These are phyloP conservation scores for Chytriomyces sp. DNA, from an alignment of 192 early-diverging fungal species.

Conservation along the genomic window DNA sequence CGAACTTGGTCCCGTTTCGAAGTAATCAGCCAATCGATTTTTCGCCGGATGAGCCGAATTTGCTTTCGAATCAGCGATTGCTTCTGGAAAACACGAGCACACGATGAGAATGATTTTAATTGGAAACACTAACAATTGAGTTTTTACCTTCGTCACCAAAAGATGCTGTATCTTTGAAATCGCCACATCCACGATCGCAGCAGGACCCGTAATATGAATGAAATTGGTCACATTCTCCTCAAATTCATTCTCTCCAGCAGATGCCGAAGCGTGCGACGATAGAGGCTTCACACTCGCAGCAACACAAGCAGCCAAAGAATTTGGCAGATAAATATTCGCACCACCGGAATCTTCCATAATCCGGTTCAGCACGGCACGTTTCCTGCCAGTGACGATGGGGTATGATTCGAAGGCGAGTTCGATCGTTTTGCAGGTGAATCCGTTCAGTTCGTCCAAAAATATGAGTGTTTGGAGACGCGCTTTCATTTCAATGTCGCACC, in stretches of 20 bases:
- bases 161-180: constrained; percentile 57
- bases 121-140: constrained; percentile 66
- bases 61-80: constrained; percentile 45
- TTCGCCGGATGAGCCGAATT: constrained; percentile 65
- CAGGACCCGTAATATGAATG: constrained; percentile 71
- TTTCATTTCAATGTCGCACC: constrained; percentile 49
- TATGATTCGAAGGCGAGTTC: constrained; percentile 60
- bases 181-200: constrained; percentile 50
- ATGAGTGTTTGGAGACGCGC: constrained; percentile 52
- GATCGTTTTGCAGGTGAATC: constrained; percentile 49
- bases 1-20: constrained; percentile 65
- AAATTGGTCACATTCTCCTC: constrained; percentile 50
- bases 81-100: constrained; percentile 26
- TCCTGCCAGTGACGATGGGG: constrained; percentile 74
- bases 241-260: neutral
- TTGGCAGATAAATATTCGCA: constrained; percentile 77
- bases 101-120: constrained; percentile 46
- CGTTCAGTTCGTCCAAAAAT: constrained; percentile 49
- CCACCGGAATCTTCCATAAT: constrained; percentile 70
- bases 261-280: neutral
- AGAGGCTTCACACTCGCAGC: neutral
- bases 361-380: constrained; percentile 60
- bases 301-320: neutral
- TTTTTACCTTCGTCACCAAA: constrained; percentile 32
- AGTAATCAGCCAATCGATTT: constrained; percentile 80